Conservation (phyloP, 176 grass and related monocot genomes). For the Cymbopogon citratus region DNA sequence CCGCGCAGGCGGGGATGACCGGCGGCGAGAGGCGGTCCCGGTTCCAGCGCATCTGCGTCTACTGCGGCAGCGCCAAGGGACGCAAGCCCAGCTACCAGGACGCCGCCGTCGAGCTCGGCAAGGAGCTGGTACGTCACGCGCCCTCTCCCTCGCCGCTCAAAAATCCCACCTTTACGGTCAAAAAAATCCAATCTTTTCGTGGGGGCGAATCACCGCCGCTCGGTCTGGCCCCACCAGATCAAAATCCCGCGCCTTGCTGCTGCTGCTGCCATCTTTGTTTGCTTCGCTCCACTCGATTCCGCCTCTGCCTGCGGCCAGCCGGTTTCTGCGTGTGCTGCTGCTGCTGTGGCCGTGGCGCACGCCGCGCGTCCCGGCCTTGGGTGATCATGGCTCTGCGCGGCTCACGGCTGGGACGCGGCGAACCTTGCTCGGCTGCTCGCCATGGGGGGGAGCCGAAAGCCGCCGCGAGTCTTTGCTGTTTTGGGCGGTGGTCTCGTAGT, state of each 20-base stretch:
- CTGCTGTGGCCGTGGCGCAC: no score
- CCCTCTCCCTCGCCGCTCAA: neutral
- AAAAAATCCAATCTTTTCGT: neutral
- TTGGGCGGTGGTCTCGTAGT: neutral
- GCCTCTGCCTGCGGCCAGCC: no score
- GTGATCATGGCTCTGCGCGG: slow-evolving; percentile 23
- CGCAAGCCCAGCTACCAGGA: slow-evolving; percentile 73
- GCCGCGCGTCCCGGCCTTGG: slow-evolving; percentile 23
- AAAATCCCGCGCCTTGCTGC: neutral
- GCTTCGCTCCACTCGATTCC: no score
- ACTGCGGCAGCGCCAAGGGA: slow-evolving; percentile 78
- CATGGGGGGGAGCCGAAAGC: slow-evolving; percentile 15
- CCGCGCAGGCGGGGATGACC: neutral
- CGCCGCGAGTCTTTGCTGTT: slow-evolving; percentile 10
- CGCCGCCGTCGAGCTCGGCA: slow-evolving; percentile 81
- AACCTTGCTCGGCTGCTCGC: neutral
- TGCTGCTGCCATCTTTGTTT: no score
- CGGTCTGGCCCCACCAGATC: neutral
- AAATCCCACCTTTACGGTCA: slow-evolving; percentile 13
- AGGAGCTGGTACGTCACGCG: slow-evolving; percentile 52
- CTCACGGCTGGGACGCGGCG: neutral
- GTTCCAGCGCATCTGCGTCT: slow-evolving; percentile 83
- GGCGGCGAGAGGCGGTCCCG: slow-evolving; percentile 49
- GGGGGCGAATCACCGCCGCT: neutral
- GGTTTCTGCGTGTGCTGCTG: no score